Evolutionary conservation across 495 filamentous ascomycete species (phyloP), one percentile per base, ranked within the genome.

Genomic region (Penicillium cosmopolitanum): DNA sequence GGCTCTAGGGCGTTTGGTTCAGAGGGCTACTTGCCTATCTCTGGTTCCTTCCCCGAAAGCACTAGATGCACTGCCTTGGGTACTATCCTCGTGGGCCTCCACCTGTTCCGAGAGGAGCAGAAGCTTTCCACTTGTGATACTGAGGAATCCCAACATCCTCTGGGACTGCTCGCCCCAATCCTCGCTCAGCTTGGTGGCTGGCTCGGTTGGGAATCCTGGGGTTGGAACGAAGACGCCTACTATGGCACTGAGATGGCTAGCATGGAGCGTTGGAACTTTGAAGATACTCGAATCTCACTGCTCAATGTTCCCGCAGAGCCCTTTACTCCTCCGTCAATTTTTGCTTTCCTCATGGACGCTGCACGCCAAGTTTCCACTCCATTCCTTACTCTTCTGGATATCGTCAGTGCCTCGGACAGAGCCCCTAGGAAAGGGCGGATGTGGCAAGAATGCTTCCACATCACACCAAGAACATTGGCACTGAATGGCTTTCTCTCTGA

Each of bases 61-160:
- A 74, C 79, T 43, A 83, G 88, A 33, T 81, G 82, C 19, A 82
- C 78, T 51, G 81, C 84, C 33, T 77, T 92, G 40, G 84, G 84
- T 58, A 87, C 85, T 50, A 78, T 94, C 2, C 77, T 97, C 10
- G 77, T 95, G 51, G 87, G 85, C 13, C 80, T 98, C 21, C 96
- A 98, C 71, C 81, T 98, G 7, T 70, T 96, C 4, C 80, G 89
- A 2, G 94, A 98, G 69, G 95, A 98, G 65, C 84, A 89, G 61
- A 97, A 96, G 68, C 84, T 98, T 5, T 87, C 90, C 50, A 84
- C 85, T 28, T 80, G 86, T 18, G 77, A 84, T 21, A 77, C 80
- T 0, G 82, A 89, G 57, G 76, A 80, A 51, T 78, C 81, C 9
- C 79, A 78, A 40, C 73, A 77, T 46, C 75, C 83, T 33, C 63